Evolutionary conservation across 108 stramenopile genomes (phyloP), one percentile per base, ranked within the genome.

Genomic region (Nitzschia putrida): DNA sequence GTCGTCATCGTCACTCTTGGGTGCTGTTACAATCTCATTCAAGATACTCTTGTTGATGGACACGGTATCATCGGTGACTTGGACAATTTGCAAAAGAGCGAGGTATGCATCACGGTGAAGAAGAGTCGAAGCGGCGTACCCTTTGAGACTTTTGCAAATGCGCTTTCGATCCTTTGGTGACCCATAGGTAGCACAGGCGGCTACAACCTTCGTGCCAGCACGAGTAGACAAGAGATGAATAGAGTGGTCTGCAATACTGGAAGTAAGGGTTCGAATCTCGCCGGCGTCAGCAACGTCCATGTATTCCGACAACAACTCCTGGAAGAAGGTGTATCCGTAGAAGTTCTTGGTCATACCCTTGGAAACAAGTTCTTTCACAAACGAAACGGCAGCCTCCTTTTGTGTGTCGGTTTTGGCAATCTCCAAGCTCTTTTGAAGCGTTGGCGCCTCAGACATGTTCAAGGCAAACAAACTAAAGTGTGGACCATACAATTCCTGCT

Each of bases 11-110:
- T 57, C 71, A 8, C 78, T 61, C n/a, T 57, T 72, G 39, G 42
- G 60, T 54, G 53, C 49, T 1, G 70, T 68, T 22, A 63, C 23
- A 38, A 72, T 70, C 72, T 97, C 97, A 43, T 86, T 85, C 50
- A 97, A 80, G 25, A 96, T 49, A 69, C 83, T 86, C 74, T 97
- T 97, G 45, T 96, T 92, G 42, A 96, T 84, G 57, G 92, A 86
- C 37, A 97, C 94, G 23, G 97, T 97, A 69, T 97, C 97, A 72
- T 97, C 97, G 50, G 92, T 95, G 10, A 95, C 89, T 61, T 93
- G 88, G 0, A 93, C 79, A 66, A 96, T 59, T 43, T 93, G 69
- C 43, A 96, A 60, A 57, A 97, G 72, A 7, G 94, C 93, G 53
- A 97, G 59, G 69, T 97, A 97, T 21, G 97, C 93, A 74, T 95